Base-by-base conservation (phyloP, 1,139 yeast species). In the Geotrichum klebahnii region DNA sequence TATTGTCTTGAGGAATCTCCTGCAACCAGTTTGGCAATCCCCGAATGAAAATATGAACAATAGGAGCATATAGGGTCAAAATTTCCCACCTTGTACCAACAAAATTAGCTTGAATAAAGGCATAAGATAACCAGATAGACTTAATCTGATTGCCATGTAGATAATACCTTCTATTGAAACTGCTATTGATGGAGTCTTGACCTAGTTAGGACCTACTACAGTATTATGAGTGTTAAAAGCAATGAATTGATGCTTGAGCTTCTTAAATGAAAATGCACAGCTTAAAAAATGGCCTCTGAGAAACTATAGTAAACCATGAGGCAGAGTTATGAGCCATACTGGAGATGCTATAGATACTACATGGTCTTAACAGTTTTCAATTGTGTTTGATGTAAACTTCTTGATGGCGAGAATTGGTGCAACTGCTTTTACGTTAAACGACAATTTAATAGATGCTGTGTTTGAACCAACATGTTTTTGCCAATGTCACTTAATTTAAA, bases 401-500 rank as follows among this genome's bases (percentile, higher is more conserved):
- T 82, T 80, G 54, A 79, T 77, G 50, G 85, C 77, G 58, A 80
- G 80, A 62, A 82, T 82, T 56, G 81, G 77, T 3, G 89, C 77
- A 17, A 81, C 56, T 40, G 82, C 68, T 56, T 85, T 84, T 14
- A 82, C 79, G 28, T 74, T 70, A 44, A 84, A 70, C 4, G 80
- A 74, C 40, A 65, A 68, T 52, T 81, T 81, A 50, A 84, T 78
- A 47, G 79, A 82, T 71, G 75, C 54, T 73, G 75, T 3, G 75
- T 63, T 46, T 80, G 66, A 16, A 78, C 78, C 14, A 79, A 55
- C 4, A 84, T 61, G 0, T 77, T 63, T 53, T 79, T 76, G 0
- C 87, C 87, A 4, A 72, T 22, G 82, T 76, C 0, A 84, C 94
- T 2, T 92, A 94, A 62, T 84, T 84, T 63, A 84, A 84, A 45